These are phyloP conservation scores for Boletus vermiculosoides DNA, from an alignment of 768 basidiomycete species.

Conservation along the genomic window DNA sequence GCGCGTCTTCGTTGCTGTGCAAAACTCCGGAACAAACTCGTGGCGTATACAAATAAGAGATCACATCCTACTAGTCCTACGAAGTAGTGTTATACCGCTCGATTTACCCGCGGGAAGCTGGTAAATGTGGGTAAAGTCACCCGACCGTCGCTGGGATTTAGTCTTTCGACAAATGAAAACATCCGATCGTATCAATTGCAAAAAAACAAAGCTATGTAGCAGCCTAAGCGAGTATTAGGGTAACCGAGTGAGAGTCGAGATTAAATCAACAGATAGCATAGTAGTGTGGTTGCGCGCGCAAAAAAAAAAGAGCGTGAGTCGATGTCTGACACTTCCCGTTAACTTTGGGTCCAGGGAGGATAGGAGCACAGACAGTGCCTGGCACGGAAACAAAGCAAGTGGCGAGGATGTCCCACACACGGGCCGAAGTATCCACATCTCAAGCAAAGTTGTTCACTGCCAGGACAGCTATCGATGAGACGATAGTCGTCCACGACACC, in stretches of 20 bases:
- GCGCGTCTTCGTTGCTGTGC: no score
- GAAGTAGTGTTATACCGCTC: no score
- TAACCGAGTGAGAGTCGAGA: not conserved
- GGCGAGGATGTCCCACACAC: not conserved
- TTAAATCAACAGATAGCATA: constrained; percentile 3
- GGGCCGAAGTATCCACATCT: not conserved
- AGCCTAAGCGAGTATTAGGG: constrained; percentile 7
- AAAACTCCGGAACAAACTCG: no score
- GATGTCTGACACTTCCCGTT: not conserved
- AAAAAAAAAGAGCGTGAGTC: not conserved
- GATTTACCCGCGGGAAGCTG: no score
- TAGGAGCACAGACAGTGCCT: not conserved
- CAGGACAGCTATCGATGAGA: constrained; percentile 4
- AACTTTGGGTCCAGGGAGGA: not conserved
- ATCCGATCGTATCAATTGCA: not conserved
- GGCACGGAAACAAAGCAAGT: not conserved
- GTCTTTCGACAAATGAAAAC: no score
- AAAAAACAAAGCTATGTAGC: constrained; percentile 18
- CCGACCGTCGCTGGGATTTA: no score
- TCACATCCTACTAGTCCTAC: no score
- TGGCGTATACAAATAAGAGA: no score
- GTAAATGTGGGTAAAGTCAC: no score
- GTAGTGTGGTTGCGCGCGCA: constrained; percentile 3
- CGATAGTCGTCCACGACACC: constrained; percentile 8
- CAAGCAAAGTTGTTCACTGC: constrained; percentile 7